A percentile compares a stretch with the other conserved stretches of the same genome.
Conservation (phyloP, 305 asterid genomes). For the Plantago lanceolata region DNA sequence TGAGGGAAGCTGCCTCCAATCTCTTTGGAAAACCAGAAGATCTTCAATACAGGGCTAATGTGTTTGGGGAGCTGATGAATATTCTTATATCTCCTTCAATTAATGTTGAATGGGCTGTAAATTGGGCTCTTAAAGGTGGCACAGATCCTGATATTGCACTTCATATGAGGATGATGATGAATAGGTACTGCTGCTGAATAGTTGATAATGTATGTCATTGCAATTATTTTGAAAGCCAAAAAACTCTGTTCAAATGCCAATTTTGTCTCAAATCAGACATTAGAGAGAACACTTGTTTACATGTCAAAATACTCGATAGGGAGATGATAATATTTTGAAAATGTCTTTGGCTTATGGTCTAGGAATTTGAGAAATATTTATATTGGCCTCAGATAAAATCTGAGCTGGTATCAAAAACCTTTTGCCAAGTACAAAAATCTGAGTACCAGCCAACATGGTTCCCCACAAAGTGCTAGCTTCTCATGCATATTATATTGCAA, state of each 20-base stretch:
- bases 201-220: not conserved
- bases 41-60: conserved; percentile 72
- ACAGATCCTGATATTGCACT: conserved; percentile 78
- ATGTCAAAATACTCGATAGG: not conserved
- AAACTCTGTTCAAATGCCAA: not conserved
- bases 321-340: not conserved
- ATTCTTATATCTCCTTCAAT: conserved; percentile 73
- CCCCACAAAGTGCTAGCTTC: conserved; percentile 12
- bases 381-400: not conserved
- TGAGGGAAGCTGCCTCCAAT: conserved; percentile 71
- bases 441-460: conserved; percentile 6
- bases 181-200: conserved; percentile 48
- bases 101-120: conserved; percentile 57
- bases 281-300: not conserved
- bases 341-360: not conserved
- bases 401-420: not conserved
- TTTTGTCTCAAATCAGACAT: not conserved
- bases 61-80: conserved; percentile 94
- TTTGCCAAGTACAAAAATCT: conserved; percentile 1
- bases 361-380: not conserved
- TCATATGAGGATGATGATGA: conserved; percentile 98
- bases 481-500: not conserved
- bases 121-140: conserved; percentile 66
- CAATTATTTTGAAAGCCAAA: not conserved
- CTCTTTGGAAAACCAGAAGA: conserved; percentile 71